Evolutionary conservation across 805 yeast genomes (phyloP), one percentile per base, ranked within the genome.

Genomic region (Debaryomyces castellii): DNA sequence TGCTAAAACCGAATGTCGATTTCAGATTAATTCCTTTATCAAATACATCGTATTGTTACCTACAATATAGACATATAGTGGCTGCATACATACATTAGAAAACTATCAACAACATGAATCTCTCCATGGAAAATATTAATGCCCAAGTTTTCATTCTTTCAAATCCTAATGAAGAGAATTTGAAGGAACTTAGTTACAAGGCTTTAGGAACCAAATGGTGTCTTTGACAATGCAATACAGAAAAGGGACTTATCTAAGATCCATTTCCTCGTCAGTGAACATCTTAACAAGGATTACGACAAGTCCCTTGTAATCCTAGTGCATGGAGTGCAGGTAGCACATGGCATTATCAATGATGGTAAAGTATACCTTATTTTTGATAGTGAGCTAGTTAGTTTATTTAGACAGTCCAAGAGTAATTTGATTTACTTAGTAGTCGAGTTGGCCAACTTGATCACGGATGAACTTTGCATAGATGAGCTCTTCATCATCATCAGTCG

Each of bases 171-270:
- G 34, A 30, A 17, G 34, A 14, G 4, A 7, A 14, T 30, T 30
- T 16, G 16, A 30, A n/a, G 27, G 28, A 25, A 41, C 39, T 36
- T 23, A 38, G 41, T 40, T 10, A 41, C 11, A 24, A 27, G 41
- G 45, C 45, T 39, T 39, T 49, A 40, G 48, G 48, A 12, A 51
- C 49, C 44, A 47, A 54, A 59, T 62, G 64, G 64, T 60, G 51
- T 54, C 53, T 62, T 60, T 62, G 67, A 62, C 67, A 51, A 46
- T 57, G 67, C 58, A 49, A 60, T 55, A 50, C 21, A 37, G 12
- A 22, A 22, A 14, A 8, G 23, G 16, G 40, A 37, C 12, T 22
- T 37, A 14, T 37, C 40, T 8, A 37, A 37, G 28, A 18, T 37
- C 20, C 11, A 23, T 22, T 9, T 37, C 16, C 27, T 23, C 21